These are phyloP conservation scores for Skeletonema tropicum DNA, from an alignment of 108 stramenopile genomes.

Conservation along the genomic window DNA sequence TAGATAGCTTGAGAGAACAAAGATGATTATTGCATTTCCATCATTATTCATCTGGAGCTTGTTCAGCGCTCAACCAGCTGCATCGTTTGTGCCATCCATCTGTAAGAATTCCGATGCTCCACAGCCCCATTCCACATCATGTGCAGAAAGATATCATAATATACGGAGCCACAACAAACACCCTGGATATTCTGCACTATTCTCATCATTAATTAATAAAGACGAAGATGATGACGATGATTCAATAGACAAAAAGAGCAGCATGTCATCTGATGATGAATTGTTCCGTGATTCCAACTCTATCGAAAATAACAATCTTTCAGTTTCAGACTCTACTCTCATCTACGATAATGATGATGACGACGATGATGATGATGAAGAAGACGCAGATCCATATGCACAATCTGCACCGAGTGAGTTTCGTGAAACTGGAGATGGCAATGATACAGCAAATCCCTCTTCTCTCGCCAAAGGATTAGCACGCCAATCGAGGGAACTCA, in stretches of 20 bases:
- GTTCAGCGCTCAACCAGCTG: background rate
- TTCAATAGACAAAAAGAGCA: conserved; percentile 10
- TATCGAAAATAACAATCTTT: conserved; percentile 8
- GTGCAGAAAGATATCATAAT: background rate
- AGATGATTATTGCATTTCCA: conserved; percentile 2
- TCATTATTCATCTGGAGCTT: background rate
- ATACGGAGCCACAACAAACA: background rate
- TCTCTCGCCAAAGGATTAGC: conserved; percentile 26
- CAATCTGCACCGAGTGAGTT: conserved; percentile 65
- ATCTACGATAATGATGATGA: conserved; percentile 52
- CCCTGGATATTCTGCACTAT: conserved; percentile 2
- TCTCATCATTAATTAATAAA: conserved; percentile 8
- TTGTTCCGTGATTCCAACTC: conserved; percentile 17
- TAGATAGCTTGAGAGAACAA: background rate
- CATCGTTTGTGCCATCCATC: conserved; percentile 6
- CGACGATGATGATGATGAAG: conserved; percentile 63
- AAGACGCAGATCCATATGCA: conserved; percentile 53
- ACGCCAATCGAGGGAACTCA: conserved; percentile 23
- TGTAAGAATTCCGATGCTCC: background rate
- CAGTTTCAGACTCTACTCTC: conserved; percentile 12
- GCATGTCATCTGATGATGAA: conserved; percentile 36
- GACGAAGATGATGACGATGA: conserved; percentile 13
- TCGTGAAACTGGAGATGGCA: conserved; percentile 17
- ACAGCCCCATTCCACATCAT: background rate
- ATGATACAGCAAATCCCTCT: background rate